These are phyloP conservation scores for Laetiporus sulphureus DNA, from an alignment of 1,284 basidiomycete genomes.

Conservation along the genomic window DNA sequence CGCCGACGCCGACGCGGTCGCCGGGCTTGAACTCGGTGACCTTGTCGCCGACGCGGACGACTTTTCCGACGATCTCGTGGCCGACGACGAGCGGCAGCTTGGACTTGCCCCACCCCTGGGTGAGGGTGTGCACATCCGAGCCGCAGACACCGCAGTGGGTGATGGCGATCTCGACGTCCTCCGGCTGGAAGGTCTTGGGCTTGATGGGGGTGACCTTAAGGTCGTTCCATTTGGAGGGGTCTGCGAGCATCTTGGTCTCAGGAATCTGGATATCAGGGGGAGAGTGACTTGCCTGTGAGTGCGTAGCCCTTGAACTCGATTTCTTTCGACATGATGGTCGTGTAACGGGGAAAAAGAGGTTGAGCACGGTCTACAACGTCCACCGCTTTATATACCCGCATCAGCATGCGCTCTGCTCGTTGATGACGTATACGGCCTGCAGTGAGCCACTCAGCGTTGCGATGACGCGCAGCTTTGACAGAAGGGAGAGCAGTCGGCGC, in stretches of 20 bases:
- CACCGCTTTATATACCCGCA: no score
- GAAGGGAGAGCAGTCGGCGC: no score
- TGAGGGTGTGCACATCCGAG: conserved; percentile 49
- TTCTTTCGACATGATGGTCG: conserved; percentile 6
- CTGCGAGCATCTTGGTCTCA: not conserved
- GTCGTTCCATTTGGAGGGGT: conserved; percentile 30
- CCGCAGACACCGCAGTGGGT: conserved; percentile 38
- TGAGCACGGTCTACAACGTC: no score
- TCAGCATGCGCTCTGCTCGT: no score
- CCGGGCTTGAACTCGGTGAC: conserved; percentile 55
- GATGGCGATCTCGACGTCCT: conserved; percentile 32
- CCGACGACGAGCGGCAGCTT: conserved; percentile 37
- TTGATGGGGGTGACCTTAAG: conserved; percentile 33
- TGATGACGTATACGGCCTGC: no score
- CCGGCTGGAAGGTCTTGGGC: conserved; percentile 27
- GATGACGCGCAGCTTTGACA: no score
- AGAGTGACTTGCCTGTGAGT: conserved; percentile 6
- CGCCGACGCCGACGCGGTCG: conserved; percentile 60
- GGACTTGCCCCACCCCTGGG: conserved; percentile 40
- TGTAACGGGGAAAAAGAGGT: no score
- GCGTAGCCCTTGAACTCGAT: conserved; percentile 19
- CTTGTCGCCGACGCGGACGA: conserved; percentile 44
- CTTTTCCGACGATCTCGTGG: conserved; percentile 61
- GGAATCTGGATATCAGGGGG: not conserved
- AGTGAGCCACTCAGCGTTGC: no score